These are phyloP conservation scores for Penicillium crystallinum DNA, from an alignment of 495 filamentous ascomycete genomes.

Conservation along the genomic window DNA sequence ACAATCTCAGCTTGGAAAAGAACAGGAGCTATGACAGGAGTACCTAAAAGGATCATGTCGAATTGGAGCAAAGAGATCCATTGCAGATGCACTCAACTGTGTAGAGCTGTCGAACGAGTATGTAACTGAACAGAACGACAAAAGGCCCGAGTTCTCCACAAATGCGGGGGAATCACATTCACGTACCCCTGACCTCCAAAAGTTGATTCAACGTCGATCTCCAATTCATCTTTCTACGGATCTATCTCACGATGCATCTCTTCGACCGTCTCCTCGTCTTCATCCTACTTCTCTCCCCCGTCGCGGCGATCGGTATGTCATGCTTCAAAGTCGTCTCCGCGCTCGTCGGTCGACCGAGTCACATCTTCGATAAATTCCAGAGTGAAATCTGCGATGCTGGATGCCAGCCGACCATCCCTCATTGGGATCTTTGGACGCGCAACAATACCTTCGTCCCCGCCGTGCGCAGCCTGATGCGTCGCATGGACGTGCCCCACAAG, in stretches of 20 bases:
- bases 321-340: constrained; percentile 39
- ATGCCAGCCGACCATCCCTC: constrained; percentile 38
- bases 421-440: constrained; percentile 45
- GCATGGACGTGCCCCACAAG: constrained; percentile 31
- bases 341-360: constrained; percentile 30
- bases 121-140: no score
- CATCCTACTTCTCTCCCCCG: constrained; percentile 17
- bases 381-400: constrained; percentile 38
- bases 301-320: constrained; percentile 27
- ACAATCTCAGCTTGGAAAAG: no score
- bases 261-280: constrained; percentile 19
- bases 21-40: not conserved
- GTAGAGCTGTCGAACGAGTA: no score
- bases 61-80: not conserved
- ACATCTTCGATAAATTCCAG: constrained; percentile 38
- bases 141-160: not conserved
- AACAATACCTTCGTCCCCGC: constrained; percentile 40
- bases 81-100: no score
- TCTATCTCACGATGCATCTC: constrained; percentile 13
- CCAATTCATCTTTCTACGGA: not conserved
- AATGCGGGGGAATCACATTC: not conserved
- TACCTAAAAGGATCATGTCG: constrained; percentile 1
- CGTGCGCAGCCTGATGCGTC: constrained; percentile 33
- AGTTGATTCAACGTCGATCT: not conserved
- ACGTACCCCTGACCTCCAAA: not conserved